Conservation (phyloP, 148 eudicot species). For the Euryodendron excelsum region DNA sequence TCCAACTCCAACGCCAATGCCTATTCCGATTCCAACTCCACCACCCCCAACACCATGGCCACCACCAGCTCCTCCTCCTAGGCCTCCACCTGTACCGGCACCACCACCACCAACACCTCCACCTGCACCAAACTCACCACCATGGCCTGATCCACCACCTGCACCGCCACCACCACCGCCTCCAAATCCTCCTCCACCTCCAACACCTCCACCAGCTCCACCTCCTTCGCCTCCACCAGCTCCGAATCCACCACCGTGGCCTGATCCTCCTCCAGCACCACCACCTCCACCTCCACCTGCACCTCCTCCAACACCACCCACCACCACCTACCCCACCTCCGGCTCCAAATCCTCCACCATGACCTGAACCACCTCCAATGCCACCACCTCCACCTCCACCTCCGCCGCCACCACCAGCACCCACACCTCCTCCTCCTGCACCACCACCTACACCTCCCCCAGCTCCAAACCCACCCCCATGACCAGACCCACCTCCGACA, state of each 20-base stretch:
- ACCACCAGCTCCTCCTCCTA: constrained; percentile 16
- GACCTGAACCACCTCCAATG: constrained; percentile 9
- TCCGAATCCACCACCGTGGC: constrained; percentile 14
- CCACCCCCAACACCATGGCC: constrained; percentile 22
- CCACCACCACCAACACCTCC: constrained; percentile 24
- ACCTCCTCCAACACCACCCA: constrained; percentile 1
- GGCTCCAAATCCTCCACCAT: constrained; percentile 11
- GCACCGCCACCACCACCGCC: constrained; percentile 11
- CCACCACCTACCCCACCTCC: constrained; percentile 16
- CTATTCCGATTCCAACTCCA: constrained; percentile 16
- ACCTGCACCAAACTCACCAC: constrained; percentile 21
- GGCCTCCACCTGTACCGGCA: constrained; percentile 18
- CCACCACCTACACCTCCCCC: not conserved
- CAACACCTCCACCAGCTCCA: constrained; percentile 3
- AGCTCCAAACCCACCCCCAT: not conserved
- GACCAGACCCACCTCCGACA: not conserved
- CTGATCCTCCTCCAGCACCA: not conserved
- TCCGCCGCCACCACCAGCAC: not conserved
- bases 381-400: constrained; percentile 14
- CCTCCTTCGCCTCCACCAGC: constrained; percentile 16
- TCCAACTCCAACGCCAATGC: constrained; percentile 14
- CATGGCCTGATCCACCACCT: constrained; percentile 9
- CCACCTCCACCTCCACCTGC: constrained; percentile 4
- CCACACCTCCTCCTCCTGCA: not conserved
- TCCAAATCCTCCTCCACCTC: constrained; percentile 11